Conservation (phyloP, 139 green algal species). For the Coelastrella sp. region DNA sequence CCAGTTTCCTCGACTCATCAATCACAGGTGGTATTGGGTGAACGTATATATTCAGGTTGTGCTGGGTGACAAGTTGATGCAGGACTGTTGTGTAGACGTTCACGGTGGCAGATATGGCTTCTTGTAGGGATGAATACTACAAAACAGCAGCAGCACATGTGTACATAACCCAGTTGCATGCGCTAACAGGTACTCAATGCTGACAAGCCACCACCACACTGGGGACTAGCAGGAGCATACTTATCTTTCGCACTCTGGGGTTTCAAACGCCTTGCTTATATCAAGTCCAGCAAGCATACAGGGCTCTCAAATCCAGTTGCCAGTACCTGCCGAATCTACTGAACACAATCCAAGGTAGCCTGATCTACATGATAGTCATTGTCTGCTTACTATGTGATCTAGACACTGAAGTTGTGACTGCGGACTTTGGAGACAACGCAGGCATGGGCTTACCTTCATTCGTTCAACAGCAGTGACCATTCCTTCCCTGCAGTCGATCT, state of each 20-base stretch:
- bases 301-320: no score
- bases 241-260: no score
- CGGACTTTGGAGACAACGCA: no score
- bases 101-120: conserved; percentile 70
- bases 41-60: conserved; percentile 71
- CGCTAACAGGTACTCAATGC: background rate
- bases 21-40: conserved; percentile 80
- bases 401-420: background rate
- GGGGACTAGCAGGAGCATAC: background rate
- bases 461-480: conserved; percentile 84
- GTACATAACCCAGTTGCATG: no score
- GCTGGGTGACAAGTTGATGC: conserved; percentile 50
- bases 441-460: conserved; percentile 77
- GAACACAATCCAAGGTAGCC: no score
- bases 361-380: background rate
- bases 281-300: no score
- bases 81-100: conserved; percentile 70
- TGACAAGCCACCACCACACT: background rate
- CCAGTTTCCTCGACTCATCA: conserved; percentile 67
- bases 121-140: conserved; percentile 75
- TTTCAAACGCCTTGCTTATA: no score
- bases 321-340: no score
- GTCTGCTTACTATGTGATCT: background rate
- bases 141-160: background rate
- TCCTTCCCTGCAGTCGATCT: conserved; percentile 91